Percentiles rank a stretch among this genome's conserved stretches.
These are phyloP conservation scores for Acacia melanoxylon DNA, from an alignment of 306 rosid species.

Conservation along the genomic window DNA sequence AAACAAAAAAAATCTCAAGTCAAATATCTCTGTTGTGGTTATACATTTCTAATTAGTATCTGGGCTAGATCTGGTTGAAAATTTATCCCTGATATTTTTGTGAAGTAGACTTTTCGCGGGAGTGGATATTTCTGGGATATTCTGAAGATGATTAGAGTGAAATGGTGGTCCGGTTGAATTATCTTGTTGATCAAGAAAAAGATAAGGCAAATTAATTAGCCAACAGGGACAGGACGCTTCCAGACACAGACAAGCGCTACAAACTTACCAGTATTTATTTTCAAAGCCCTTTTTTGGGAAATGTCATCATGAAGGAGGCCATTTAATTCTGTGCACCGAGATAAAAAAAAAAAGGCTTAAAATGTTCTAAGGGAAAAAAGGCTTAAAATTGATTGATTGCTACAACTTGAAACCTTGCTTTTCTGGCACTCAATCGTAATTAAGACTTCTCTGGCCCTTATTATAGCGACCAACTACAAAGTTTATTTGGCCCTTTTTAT, in stretches of 20 bases:
- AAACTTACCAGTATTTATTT: conserved; percentile 4
- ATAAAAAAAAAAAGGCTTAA: not conserved
- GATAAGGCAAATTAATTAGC: conserved; percentile 7
- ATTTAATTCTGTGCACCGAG: not conserved
- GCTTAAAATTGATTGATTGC: not conserved
- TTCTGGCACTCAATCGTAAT: not conserved
- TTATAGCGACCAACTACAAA: no score
- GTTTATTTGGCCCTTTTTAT: no score
- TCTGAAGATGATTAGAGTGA: not conserved
- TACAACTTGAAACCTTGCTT: not conserved
- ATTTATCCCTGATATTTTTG: not conserved
- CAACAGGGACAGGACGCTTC: not conserved
- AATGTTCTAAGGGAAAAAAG: not conserved
- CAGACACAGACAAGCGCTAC: conserved; percentile 5
- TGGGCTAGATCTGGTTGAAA: not conserved
- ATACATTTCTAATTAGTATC: not conserved
- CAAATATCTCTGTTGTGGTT: not conserved
- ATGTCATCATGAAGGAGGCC: conserved; percentile 30
- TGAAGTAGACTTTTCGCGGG: not conserved
- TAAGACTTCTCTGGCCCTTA: no score
- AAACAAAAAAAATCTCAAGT: not conserved
- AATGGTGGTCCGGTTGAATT: not conserved
- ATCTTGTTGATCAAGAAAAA: not conserved
- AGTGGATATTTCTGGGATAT: conserved; percentile 23
- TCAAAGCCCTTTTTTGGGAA: conserved; percentile 27